These are phyloP conservation scores for Ceratocystis diversiconidia DNA, from an alignment of 2,329 filamentous ascomycete species.

Conservation along the genomic window DNA sequence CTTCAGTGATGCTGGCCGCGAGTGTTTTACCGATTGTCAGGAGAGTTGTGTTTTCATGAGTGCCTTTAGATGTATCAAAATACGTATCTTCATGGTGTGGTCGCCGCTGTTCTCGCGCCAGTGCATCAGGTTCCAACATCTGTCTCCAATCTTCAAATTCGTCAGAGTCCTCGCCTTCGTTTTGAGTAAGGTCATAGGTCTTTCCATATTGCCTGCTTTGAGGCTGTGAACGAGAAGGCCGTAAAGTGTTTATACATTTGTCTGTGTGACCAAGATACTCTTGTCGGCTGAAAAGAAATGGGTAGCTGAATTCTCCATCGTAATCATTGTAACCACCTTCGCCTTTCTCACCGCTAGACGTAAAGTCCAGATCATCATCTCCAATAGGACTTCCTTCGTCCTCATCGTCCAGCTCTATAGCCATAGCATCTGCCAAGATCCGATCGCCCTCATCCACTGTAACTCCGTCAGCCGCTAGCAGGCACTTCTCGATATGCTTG, in stretches of 20 bases:
- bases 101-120: not conserved
- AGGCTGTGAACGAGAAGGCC: not conserved
- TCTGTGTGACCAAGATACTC: not conserved
- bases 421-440: slow-evolving; percentile 16
- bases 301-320: not conserved
- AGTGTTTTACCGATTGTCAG: not conserved
- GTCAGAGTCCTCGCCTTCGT: not conserved
- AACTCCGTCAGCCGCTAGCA: slow-evolving; percentile 31
- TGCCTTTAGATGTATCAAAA: not conserved
- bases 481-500: slow-evolving; percentile 33
- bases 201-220: not conserved
- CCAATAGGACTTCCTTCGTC: not conserved
- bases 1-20: not conserved
- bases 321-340: not conserved
- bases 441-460: slow-evolving; percentile 7
- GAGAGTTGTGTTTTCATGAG: not conserved
- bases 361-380: not conserved
- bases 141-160: slow-evolving; percentile 5
- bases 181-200: not conserved
- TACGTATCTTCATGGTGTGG: not conserved
- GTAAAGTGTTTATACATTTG: not conserved
- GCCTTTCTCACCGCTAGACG: not conserved
- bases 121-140: not conserved
- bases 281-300: not conserved
- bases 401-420: slow-evolving; percentile 11